Conservation (phyloP, 2,329 filamentous ascomycete species). For the Aspergillus uvarum region DNA sequence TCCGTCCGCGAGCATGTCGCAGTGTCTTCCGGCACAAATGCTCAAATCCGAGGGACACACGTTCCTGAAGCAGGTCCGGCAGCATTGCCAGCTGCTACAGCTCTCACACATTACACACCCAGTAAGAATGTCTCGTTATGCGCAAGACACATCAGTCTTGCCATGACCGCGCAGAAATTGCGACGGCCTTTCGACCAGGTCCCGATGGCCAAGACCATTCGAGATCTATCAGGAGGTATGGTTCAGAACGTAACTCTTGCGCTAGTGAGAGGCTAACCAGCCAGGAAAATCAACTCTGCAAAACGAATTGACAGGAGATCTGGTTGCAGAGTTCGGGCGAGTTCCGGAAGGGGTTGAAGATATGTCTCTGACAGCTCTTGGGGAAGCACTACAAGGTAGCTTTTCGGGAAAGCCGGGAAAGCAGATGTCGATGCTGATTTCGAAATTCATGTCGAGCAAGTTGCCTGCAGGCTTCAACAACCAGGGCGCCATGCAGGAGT, state of each 20-base stretch:
- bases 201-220: conserved; percentile 31
- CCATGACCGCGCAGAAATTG: conserved; percentile 20
- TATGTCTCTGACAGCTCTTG: conserved; percentile 35
- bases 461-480: conserved; percentile 33
- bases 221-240: conserved; percentile 28
- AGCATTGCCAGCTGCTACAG: conserved; percentile 6
- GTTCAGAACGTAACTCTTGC: not conserved
- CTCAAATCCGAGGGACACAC: not conserved
- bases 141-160: conserved; percentile 16
- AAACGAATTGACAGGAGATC: conserved; percentile 48
- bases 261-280: conserved; percentile 1
- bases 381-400: conserved; percentile 27
- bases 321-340: conserved; percentile 42
- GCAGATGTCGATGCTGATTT: conserved; percentile 29
- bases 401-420: conserved; percentile 36
- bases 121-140: conserved; percentile 10
- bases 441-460: conserved; percentile 29
- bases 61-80: not conserved
- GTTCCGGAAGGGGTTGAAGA: conserved; percentile 45
- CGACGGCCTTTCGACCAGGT: conserved; percentile 18
- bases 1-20: not conserved
- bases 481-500: conserved; percentile 17
- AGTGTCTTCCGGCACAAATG: not conserved
- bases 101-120: not conserved
- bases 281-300: conserved; percentile 45